These are phyloP conservation scores for Aristolochia californica DNA, from an alignment of 164 flowering plant species.

Conservation along the genomic window DNA sequence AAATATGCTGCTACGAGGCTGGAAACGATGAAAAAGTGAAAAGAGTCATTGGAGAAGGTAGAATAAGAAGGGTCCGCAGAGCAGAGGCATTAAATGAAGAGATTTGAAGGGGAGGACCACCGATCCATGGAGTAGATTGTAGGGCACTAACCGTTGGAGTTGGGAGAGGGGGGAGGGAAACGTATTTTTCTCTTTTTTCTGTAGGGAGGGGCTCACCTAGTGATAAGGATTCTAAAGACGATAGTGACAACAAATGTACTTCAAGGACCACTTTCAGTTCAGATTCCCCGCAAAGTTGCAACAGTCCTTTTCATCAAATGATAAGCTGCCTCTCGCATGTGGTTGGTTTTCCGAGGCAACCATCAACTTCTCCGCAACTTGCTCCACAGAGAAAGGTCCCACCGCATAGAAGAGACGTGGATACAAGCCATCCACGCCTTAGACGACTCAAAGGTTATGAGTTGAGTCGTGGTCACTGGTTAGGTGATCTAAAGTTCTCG, in stretches of 20 bases:
- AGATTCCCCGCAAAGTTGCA: conserved; percentile 11
- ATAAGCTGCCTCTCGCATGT: neutral
- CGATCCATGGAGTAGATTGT: neutral
- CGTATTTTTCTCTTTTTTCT: neutral
- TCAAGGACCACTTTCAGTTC: conserved; percentile 12
- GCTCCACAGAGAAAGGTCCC: neutral
- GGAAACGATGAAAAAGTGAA: too few species aligned
- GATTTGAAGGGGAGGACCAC: too few species aligned
- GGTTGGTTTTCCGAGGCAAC: neutral
- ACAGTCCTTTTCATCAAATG: conserved; percentile 10
- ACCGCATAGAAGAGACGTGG: too few species aligned
- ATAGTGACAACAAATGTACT: neutral
- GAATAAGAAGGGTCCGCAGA: too few species aligned
- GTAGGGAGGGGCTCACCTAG: conserved; percentile 1
- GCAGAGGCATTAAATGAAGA: too few species aligned
- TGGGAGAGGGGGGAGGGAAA: conserved; percentile 10
- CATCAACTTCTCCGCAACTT: neutral
- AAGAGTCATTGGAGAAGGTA: too few species aligned
- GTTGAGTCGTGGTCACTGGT: too few species aligned
- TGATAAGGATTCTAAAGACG: conserved; percentile 18
- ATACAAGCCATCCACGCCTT: too few species aligned
- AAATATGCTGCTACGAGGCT: too few species aligned
- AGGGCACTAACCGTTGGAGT: neutral
- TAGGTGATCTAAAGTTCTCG: too few species aligned
- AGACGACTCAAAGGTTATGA: too few species aligned